Base-by-base conservation (phyloP, 768 basidiomycete species). In the Tricholoma flavovirens region DNA sequence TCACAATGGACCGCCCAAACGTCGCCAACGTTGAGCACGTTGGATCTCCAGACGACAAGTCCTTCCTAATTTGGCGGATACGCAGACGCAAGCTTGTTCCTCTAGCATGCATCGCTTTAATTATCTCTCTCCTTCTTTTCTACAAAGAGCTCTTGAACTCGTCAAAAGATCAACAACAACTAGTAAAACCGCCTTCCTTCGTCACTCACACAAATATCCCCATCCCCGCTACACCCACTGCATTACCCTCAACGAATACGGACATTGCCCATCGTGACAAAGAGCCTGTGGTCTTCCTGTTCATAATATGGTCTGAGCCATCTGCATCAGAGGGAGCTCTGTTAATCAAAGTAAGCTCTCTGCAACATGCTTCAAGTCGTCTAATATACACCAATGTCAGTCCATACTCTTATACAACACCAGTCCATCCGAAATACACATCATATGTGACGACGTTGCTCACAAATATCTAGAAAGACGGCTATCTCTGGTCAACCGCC, bases 401-500 rank as follows among this genome's bases (percentile, higher is more conserved):
- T 69, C 75, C 26, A 71, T 72, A 49, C 57, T 77, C 12, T 67
- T 77, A 58, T 74, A 77, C 52, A 72, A 64, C 32, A 64, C 69
- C 17, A 67, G 66, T 51, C 75, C 76, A 5, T 63, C 70, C n/a
- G 67, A 74, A 8, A 67, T 77, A 48, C 75, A 77, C 59, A 73
- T 77, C 42, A 66, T 81, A 22, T 79, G 77, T 60, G 77, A 80
- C 57, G 71, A 75, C 29, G 61, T 46, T 9, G 78, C 78, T 4
- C 73, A 77, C 53, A 45, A 58, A 8, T 69, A 72, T 53, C 61
- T 81, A 1, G 71, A 76, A 53, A 60, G 58, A 5, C 69, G 78
- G 3, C 55, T 81, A 17, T 55, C 66, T 11, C 70, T 78, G 42
- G 62, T 81, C 38, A 68, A 62, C 10, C 70, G 69, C 5, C 77